These are phyloP conservation scores for Primulina tabacum DNA, from an alignment of 257 asterid genomes.

Conservation along the genomic window DNA sequence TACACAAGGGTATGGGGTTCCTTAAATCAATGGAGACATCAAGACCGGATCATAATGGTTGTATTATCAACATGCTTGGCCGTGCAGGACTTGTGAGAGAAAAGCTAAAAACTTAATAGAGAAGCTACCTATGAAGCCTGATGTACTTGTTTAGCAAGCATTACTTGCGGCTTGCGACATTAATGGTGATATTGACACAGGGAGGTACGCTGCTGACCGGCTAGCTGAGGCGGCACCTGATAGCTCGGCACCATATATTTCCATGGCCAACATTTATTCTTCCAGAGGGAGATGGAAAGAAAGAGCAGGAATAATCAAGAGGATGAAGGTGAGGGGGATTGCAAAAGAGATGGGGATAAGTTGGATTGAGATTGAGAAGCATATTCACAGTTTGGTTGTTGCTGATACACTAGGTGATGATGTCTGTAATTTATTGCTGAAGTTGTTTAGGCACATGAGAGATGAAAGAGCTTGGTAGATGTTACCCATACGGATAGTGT, in stretches of 20 bases:
- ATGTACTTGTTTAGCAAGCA: slow-evolving; percentile 71
- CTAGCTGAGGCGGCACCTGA: slow-evolving; percentile 50
- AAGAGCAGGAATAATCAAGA: slow-evolving; percentile 57
- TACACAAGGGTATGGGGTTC: too few species aligned
- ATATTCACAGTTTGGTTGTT: slow-evolving; percentile 60
- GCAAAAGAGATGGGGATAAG: slow-evolving; percentile 69
- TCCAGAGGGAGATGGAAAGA: slow-evolving; percentile 69
- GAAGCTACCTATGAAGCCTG: slow-evolving; percentile 52
- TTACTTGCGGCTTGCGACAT: slow-evolving; percentile 75
- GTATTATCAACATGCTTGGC: slow-evolving; percentile 84
- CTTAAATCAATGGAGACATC: slow-evolving; percentile 13
- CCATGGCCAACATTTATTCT: slow-evolving; percentile 80
- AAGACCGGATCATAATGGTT: slow-evolving; percentile 78
- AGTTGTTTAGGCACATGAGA: slow-evolving; percentile 57
- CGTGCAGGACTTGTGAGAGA: slow-evolving; percentile 66
- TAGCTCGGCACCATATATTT: slow-evolving; percentile 51
- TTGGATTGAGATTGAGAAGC: slow-evolving; percentile 72
- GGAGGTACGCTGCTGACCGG: slow-evolving; percentile 66
- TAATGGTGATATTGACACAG: slow-evolving; percentile 53
- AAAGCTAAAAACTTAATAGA: slow-evolving; percentile 62
- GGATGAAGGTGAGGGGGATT: slow-evolving; percentile 67
- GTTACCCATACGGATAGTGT: too few species aligned
- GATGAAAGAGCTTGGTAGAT: slow-evolving; percentile 20
- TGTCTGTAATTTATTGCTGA: slow-evolving; percentile 36
- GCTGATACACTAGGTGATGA: slow-evolving; percentile 53